A percentile compares a stretch with the other conserved stretches of the same genome.
These are phyloP conservation scores for Carex arenaria DNA, from an alignment of 202 grass and related monocot species.

Conservation along the genomic window DNA sequence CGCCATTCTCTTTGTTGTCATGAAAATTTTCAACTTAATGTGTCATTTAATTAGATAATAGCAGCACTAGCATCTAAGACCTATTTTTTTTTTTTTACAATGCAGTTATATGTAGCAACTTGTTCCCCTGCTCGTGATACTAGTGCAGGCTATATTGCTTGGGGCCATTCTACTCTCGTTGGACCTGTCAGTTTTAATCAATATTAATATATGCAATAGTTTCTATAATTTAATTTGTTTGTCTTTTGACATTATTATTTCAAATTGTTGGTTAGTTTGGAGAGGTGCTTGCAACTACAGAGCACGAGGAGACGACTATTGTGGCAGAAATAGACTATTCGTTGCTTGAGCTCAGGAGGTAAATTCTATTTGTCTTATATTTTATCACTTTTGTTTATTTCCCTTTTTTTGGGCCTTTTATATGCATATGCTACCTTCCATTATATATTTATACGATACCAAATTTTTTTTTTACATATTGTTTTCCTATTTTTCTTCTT, in stretches of 20 bases:
- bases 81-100: not conserved
- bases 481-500: not conserved
- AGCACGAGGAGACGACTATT: constrained; percentile 71
- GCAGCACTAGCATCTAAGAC: not conserved
- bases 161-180: constrained; percentile 95
- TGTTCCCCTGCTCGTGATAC: constrained; percentile 77
- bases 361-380: not conserved
- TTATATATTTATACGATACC: not conserved
- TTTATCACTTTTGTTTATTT: not conserved
- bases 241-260: not conserved
- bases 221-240: not conserved
- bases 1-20: not conserved
- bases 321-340: constrained; percentile 92
- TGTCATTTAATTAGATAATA: not conserved
- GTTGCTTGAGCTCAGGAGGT: constrained; percentile 79
- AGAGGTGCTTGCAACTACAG: constrained; percentile 88
- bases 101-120: constrained; percentile 87
- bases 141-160: constrained; percentile 70
- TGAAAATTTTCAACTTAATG: not conserved
- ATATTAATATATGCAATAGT: not conserved
- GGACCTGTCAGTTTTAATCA: constrained; percentile 68
- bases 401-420: not conserved
- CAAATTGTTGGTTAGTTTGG: constrained; percentile 52
- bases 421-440: not conserved
- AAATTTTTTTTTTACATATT: not conserved